phyloP scores from a whole-genome alignment of 1,139 yeast genomes.

The Pichia sp. region DNA sequence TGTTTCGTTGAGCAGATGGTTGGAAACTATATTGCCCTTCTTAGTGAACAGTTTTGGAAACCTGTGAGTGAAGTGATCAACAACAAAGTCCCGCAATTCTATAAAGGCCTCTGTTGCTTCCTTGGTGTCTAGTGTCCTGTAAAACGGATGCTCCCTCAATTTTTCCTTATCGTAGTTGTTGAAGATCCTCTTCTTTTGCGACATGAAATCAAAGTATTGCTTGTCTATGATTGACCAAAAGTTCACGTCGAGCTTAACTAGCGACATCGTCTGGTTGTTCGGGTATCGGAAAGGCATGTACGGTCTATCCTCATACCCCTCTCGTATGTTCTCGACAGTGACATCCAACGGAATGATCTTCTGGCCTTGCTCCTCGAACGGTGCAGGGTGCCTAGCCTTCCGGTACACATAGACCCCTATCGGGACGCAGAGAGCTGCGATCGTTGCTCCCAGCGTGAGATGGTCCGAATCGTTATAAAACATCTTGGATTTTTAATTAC shows the following conservation, averaged over 20 bases:
- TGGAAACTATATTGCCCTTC: constrained; percentile 35
- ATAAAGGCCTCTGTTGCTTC: constrained; percentile 41
- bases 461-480: not conserved
- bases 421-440: constrained; percentile 11
- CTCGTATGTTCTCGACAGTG: constrained; percentile 44
- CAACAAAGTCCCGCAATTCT: constrained; percentile 45
- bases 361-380: constrained; percentile 29
- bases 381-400: not conserved
- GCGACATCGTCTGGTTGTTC: constrained; percentile 53
- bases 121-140: constrained; percentile 40
- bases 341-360: constrained; percentile 43
- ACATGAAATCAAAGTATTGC: constrained; percentile 43
- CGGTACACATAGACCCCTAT: constrained; percentile 1
- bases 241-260: constrained; percentile 46
- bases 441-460: constrained; percentile 1
- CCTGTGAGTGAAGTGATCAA: constrained; percentile 40
- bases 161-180: constrained; percentile 36
- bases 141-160: constrained; percentile 31
- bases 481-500: not conserved
- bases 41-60: constrained; percentile 46
- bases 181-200: constrained; percentile 42
- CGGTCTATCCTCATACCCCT: constrained; percentile 45
- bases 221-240: constrained; percentile 53
- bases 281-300: constrained; percentile 59
- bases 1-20: constrained; percentile 42